A percentile compares a stretch with the other conserved stretches of the same genome.
Evolutionary conservation across 108 stramenopile genomes (phyloP).

Genomic region (Skeletonema grethae): DNA sequence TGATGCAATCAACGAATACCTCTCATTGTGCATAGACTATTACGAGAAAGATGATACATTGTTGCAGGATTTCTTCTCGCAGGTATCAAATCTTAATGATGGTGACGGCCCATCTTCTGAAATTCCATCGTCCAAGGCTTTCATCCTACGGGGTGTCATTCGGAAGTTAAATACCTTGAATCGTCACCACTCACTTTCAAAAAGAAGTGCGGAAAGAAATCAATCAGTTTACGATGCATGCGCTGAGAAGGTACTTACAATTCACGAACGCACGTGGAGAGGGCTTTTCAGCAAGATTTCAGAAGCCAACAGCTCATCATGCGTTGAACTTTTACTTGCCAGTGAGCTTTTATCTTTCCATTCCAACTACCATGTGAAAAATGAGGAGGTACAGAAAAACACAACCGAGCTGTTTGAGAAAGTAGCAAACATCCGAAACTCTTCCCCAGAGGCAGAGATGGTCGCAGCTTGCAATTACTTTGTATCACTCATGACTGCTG

Average conservation of each 20-base stretch:
- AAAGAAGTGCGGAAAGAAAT: slow-evolving; percentile 9
- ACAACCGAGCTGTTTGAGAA: slow-evolving; percentile 17
- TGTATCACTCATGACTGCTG: slow-evolving; percentile 25
- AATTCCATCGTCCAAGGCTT: slow-evolving; percentile 3
- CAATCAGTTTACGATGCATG: slow-evolving; percentile 19
- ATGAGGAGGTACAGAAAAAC: neutral
- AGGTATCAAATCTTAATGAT: neutral
- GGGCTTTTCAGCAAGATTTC: slow-evolving; percentile 15
- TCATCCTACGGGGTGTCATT: slow-evolving; percentile 27
- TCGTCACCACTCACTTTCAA: slow-evolving; percentile 24
- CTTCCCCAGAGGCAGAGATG: slow-evolving; percentile 7
- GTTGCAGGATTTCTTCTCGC: slow-evolving; percentile 6
- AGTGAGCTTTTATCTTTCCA: slow-evolving; percentile 34
- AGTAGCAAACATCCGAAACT: slow-evolving; percentile 4
- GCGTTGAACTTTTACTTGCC: slow-evolving; percentile 21
- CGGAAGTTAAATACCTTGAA: slow-evolving; percentile 31
- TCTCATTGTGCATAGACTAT: slow-evolving; percentile 35
- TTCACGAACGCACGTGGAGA: slow-evolving; percentile 13
- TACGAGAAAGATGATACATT: slow-evolving; percentile 24
- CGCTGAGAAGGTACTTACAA: slow-evolving; percentile 8
- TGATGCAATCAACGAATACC: slow-evolving; percentile 25
- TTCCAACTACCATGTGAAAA: slow-evolving; percentile 1
- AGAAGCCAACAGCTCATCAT: slow-evolving; percentile 1
- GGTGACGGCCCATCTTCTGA: neutral
- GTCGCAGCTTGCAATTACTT: slow-evolving; percentile 34